A percentile compares a stretch with the other conserved stretches of the same genome.
These are phyloP conservation scores for Piper betle DNA, from an alignment of 164 flowering plant genomes.

Conservation along the genomic window DNA sequence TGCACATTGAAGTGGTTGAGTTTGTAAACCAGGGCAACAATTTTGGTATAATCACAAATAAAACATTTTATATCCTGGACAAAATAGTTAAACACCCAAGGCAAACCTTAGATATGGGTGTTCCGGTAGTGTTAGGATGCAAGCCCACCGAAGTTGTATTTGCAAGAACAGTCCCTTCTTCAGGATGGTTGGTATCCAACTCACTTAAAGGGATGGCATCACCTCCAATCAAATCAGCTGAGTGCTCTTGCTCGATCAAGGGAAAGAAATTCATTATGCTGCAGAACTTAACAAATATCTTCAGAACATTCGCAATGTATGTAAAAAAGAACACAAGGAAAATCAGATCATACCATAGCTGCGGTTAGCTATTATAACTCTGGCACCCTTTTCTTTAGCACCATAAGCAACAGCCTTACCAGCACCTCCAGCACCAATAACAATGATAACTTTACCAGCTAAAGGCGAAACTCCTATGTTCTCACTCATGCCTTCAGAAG, in stretches of 20 bases:
- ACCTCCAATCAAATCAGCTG: conserved; percentile 64
- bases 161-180: conserved; percentile 82
- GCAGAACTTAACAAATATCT: neutral
- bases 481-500: conserved; percentile 16
- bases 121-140: conserved; percentile 81
- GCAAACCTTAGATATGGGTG: conserved; percentile 85
- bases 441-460: conserved; percentile 67
- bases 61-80: neutral
- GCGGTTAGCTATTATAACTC: conserved; percentile 80
- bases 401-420: conserved; percentile 99
- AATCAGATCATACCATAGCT: conserved; percentile 47
- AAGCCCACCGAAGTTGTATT: conserved; percentile 95
- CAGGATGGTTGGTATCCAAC: conserved; percentile 51
- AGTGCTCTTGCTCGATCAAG: conserved; percentile 68
- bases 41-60: no score
- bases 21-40: neutral
- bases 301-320: neutral
- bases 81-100: neutral
- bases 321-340: neutral
- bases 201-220: conserved; percentile 64
- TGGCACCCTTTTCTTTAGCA: conserved; percentile 85
- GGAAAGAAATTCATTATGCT: neutral
- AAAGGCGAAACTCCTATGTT: conserved; percentile 44
- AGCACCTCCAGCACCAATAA: conserved; percentile 99
- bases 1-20: neutral